A percentile compares a stretch with the other conserved stretches of the same genome.
These are phyloP conservation scores for Tetrahymena malaccensis DNA, from an alignment of 73 alveolate species.

Conservation along the genomic window DNA sequence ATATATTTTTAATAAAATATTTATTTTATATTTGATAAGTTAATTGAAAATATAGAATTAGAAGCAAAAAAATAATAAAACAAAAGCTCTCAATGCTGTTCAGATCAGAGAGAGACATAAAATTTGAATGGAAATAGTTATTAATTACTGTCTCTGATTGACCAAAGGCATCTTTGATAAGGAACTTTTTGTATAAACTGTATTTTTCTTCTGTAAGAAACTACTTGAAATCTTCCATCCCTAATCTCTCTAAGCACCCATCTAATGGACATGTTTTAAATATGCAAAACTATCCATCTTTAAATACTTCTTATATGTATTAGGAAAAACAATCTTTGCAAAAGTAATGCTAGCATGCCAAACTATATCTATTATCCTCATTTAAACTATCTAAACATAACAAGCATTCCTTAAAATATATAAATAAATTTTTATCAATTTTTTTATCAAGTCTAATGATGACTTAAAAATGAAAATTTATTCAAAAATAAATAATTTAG, in stretches of 20 bases:
- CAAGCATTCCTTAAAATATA: neutral
- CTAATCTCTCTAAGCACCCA: neutral
- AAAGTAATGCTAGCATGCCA: neutral
- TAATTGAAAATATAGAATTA: no score
- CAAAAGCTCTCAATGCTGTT: neutral
- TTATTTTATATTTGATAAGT: neutral
- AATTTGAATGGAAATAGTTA: neutral
- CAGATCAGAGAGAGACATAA: neutral
- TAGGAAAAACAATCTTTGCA: neutral
- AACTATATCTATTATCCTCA: neutral
- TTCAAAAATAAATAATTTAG: no score
- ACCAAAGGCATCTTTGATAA: neutral
- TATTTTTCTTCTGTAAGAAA: neutral
- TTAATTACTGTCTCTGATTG: neutral
- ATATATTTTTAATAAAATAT: neutral
- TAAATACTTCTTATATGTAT: neutral
- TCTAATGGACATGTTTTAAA: neutral
- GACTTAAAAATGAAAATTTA: no score
- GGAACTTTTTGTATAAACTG: neutral
- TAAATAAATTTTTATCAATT: neutral
- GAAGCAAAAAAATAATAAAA: neutral
- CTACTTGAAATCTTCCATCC: neutral
- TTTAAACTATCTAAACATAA: neutral
- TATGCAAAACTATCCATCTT: neutral
- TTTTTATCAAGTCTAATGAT: no score